phyloP scores from a whole-genome alignment of 805 yeast genomes.

The Kodamaea jinghongensis region DNA sequence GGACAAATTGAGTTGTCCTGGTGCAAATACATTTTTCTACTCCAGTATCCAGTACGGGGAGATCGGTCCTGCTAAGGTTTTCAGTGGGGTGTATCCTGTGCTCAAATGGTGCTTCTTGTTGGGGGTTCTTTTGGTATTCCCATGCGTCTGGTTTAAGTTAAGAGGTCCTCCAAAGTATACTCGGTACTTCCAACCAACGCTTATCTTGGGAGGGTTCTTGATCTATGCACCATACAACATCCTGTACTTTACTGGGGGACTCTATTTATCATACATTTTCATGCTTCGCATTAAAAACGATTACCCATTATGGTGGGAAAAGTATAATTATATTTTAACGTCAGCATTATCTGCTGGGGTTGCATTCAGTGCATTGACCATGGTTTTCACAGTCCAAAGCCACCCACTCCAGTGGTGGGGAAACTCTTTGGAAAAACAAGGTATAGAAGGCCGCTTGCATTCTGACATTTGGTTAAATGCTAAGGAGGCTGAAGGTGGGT shows the following conservation, averaged over 20 bases:
- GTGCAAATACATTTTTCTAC: constrained; percentile 49
- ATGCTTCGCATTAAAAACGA: constrained; percentile 51
- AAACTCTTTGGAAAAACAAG: constrained; percentile 32
- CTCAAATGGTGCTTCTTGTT: constrained; percentile 58
- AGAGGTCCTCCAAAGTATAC: constrained; percentile 32
- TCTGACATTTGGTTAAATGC: constrained; percentile 30
- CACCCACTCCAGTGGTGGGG: constrained; percentile 65
- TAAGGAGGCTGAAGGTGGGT: constrained; percentile 19
- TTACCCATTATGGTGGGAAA: constrained; percentile 64
- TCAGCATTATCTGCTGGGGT: constrained; percentile 62
- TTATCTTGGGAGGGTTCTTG: constrained; percentile 50
- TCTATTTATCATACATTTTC: constrained; percentile 55
- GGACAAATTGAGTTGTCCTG: constrained; percentile 39
- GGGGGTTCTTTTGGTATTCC: constrained; percentile 44
- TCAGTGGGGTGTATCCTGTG: constrained; percentile 52
- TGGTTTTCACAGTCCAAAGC: constrained; percentile 51
- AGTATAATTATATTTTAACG: constrained; percentile 62
- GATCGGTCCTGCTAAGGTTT: constrained; percentile 58
- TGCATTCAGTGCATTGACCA: constrained; percentile 57
- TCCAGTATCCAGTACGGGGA: constrained; percentile 56
- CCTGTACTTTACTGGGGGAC: constrained; percentile 56
- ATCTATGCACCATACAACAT: constrained; percentile 52
- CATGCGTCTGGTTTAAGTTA: constrained; percentile 35
- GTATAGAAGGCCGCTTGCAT: constrained; percentile 34
- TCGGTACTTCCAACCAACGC: constrained; percentile 51